Evolutionary conservation across 768 basidiomycete species (phyloP).

Genomic region (Hemileccinum impolitum): DNA sequence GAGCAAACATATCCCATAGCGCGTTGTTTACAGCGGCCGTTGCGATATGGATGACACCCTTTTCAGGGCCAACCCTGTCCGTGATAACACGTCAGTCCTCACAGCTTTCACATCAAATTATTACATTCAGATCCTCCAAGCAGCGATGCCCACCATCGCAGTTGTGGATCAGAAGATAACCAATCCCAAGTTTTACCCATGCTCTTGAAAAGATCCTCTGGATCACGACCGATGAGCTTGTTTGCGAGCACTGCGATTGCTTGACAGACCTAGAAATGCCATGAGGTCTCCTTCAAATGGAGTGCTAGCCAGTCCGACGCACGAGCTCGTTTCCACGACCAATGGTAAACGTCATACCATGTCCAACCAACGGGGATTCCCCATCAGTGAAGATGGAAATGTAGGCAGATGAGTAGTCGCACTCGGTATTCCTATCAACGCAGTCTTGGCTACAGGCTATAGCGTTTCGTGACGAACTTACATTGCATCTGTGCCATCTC

Average conservation of each 20-base stretch:
- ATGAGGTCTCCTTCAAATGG: neutral
- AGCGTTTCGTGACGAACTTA: slow-evolving; percentile 29
- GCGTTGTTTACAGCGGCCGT: slow-evolving; percentile 89
- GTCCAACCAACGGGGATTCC: slow-evolving; percentile 69
- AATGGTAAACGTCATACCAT: slow-evolving; percentile 94
- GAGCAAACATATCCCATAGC: slow-evolving; percentile 91
- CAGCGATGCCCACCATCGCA: slow-evolving; percentile 63
- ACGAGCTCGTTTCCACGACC: slow-evolving; percentile 95
- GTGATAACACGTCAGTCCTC: neutral
- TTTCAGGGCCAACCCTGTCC: slow-evolving; percentile 85
- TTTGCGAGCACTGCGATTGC: slow-evolving; percentile 78
- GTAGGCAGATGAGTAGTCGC: slow-evolving; percentile 95
- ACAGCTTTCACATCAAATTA: neutral
- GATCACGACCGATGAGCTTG: slow-evolving; percentile 78
- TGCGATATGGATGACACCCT: slow-evolving; percentile 92
- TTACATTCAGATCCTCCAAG: neutral
- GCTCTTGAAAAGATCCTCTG: slow-evolving; percentile 77
- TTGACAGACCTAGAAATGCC: slow-evolving; percentile 58
- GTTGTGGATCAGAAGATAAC: slow-evolving; percentile 83
- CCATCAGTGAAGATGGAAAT: slow-evolving; percentile 68
- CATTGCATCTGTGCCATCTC: slow-evolving; percentile 95
- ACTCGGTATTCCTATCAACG: slow-evolving; percentile 80
- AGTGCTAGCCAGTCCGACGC: slow-evolving; percentile 6
- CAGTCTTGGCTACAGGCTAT: neutral
- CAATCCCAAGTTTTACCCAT: slow-evolving; percentile 93